Percentiles rank a stretch among this genome's conserved stretches.
Evolutionary conservation across 2,329 filamentous ascomycete genomes (phyloP).

Genomic region (Diaporthe longicolla): DNA sequence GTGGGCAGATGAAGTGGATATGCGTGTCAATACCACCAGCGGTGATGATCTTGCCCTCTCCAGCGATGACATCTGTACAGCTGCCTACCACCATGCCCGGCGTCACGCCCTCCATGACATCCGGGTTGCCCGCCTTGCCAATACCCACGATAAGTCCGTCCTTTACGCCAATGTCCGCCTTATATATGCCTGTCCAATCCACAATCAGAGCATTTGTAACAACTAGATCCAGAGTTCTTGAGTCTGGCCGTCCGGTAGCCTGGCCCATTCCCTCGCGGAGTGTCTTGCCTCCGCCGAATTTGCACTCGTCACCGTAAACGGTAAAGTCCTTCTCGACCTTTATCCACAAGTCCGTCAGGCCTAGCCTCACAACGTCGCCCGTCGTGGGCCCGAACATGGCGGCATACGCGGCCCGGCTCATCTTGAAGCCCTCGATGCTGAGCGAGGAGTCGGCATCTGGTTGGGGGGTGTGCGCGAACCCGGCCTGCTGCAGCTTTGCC

Average conservation of each 20-base stretch:
- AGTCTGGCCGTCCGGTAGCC: constrained; percentile 80
- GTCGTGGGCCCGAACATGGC: constrained; percentile 95
- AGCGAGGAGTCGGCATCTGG: constrained; percentile 68
- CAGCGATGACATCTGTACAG: constrained; percentile 92
- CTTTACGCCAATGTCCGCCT: constrained; percentile 96
- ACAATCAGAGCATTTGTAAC: constrained; percentile 91
- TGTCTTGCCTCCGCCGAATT: constrained; percentile 95
- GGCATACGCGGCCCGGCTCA: constrained; percentile 84
- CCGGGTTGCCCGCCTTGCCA: constrained; percentile 96
- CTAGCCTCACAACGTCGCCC: constrained; percentile 86
- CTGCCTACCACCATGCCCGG: constrained; percentile 85
- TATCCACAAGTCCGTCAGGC: constrained; percentile 90
- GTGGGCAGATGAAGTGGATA: constrained; percentile 95
- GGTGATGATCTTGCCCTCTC: constrained; percentile 90
- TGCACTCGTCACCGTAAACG: constrained; percentile 91
- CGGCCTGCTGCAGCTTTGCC: constrained; percentile 75
- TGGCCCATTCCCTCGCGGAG: constrained; percentile 97
- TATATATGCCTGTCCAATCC: constrained; percentile 94
- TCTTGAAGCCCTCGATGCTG: constrained; percentile 73
- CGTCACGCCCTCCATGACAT: constrained; percentile 92
- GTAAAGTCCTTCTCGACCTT: constrained; percentile 90
- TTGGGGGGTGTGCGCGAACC: constrained; percentile 83
- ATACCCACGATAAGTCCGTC: constrained; percentile 88
- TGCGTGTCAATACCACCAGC: constrained; percentile 92
- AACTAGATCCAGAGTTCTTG: constrained; percentile 84